Evolutionary conservation across 257 asterid genomes (phyloP), one percentile per base, ranked within the genome.

Genomic region (Lavandula angustifolia): DNA sequence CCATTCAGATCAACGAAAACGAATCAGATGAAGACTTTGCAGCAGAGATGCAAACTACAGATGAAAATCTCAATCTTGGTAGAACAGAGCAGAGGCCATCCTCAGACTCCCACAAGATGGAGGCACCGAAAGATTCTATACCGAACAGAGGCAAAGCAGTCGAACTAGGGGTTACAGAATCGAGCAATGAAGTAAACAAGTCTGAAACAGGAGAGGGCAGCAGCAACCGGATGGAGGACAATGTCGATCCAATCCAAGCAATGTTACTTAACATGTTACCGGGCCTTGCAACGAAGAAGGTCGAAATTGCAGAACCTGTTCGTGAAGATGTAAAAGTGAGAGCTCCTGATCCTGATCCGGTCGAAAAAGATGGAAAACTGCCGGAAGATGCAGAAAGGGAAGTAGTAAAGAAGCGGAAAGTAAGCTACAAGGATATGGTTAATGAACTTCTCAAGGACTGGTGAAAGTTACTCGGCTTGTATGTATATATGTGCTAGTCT

Each of bases 341-440:
- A 59, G 53, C 29, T 62, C 18, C 54, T 33, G 60, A 14, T 62
- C 18, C 54, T 33, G 60, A 14, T 42, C 64, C 52, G 0, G 59
- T 42, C 7, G 22, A 7, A 3, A 71, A 56, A 54, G 81, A 75
- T 22, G 84, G 74, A 64, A 70, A 75, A 16, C 27, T 58, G 8
- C 60, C 63, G 17, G 41, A 59, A 13, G 86, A 78, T 40, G 64
- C 73, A 40, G 78, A 69, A 62, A 60, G 38, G 16, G 68, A 60
- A 47, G 84, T 88, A 9, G 80, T 34, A 6, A 89, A 82, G 91
- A 92, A 85, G 73, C 87, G 60, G 86, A 89, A 89, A 80, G 95
- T 92, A 37, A 92, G 99, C 86, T 89, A 82, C 75, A 92, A 76
- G 76, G 89, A 89, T 61, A 67, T 86, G 9, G 99, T 94, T 9